Evolutionary conservation across 78 protist species (phyloP), one percentile per base, ranked within the genome.

Genomic region (Anaeramoeba ignava): DNA sequence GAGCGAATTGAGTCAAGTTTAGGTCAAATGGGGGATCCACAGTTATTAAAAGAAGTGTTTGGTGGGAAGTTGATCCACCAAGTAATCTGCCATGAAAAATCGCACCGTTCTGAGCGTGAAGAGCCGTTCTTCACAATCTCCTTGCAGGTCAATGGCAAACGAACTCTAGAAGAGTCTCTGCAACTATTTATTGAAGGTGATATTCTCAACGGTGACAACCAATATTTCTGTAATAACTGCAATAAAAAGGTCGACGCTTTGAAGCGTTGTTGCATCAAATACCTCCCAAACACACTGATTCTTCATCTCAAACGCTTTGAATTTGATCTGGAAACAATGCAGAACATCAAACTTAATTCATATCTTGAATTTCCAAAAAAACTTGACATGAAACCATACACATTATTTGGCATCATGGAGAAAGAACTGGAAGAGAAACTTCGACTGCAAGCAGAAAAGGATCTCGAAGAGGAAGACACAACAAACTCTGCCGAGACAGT

Each of bases 141-240:
- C 80, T 36, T 86, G n/a, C 84, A 82, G 38, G 89, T 86, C 34
- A 86, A 86, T 83, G 0, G 23, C 42, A 86, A 86, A 40, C 37
- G 68, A 33, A 78, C 81, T 41, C 81, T 84, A 31, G 0, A 37
- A 0, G 89, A 86, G 38, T 67, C 82, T 33, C 83, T 86, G 27
- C 37, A 39, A 1, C 42, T 37, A 68, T 92, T 90, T 31, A 41
- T 90, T 17, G 81, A 88, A 42, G 96, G 94, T 54, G 96, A 94
- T 80, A 83, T 78, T 81, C 90, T 95, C 0, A 94, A 92, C 39
- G 96, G 96, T 31, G 95, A 93, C 81, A 94, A 95, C 86, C 82
- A 88, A 81, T 95, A 91, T 86, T 37, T 54, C 38, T 95, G 98
- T 88, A 88, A 82, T 27, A 38, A 54, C 41, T 88, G 90, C 38